A percentile compares a stretch with the other conserved stretches of the same genome.
These are phyloP conservation scores for Polysphondylium violaceum DNA, from an alignment of 78 protist species.

Conservation along the genomic window DNA sequence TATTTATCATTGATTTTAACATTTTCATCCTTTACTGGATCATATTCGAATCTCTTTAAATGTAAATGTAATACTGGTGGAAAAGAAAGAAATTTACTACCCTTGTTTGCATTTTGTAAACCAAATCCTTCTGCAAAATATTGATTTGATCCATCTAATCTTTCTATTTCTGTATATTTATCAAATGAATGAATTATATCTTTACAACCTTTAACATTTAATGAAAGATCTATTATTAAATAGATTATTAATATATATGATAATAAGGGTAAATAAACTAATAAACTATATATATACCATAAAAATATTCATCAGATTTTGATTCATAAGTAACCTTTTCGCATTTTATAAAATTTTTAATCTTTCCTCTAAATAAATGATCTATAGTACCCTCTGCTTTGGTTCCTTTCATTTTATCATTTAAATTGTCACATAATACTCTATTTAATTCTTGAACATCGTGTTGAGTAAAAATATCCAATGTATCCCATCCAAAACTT, in stretches of 20 bases:
- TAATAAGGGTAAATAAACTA: background rate
- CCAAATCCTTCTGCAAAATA: conserved; percentile 92
- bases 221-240: conserved; percentile 78
- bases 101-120: conserved; percentile 94
- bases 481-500: conserved; percentile 97
- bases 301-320: conserved; percentile 89
- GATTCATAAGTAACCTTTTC: conserved; percentile 92
- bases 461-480: conserved; percentile 96
- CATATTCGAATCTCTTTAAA: conserved; percentile 98
- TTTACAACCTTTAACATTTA: conserved; percentile 91
- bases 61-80: conserved; percentile 98
- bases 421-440: conserved; percentile 95
- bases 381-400: conserved; percentile 90
- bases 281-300: conserved; percentile 77
- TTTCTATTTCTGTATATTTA: conserved; percentile 89
- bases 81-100: conserved; percentile 84
- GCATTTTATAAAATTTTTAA: conserved; percentile 91
- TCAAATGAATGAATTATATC: conserved; percentile 86
- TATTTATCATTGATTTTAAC: conserved; percentile 91
- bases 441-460: conserved; percentile 98
- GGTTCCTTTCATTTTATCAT: conserved; percentile 97
- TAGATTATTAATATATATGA: conserved; percentile 2
- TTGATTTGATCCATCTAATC: conserved; percentile 94
- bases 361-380: conserved; percentile 92
- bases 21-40: conserved; percentile 82